Evolutionary conservation across 805 yeast genomes (phyloP).

Genomic region (Yueomyces sinensis): DNA sequence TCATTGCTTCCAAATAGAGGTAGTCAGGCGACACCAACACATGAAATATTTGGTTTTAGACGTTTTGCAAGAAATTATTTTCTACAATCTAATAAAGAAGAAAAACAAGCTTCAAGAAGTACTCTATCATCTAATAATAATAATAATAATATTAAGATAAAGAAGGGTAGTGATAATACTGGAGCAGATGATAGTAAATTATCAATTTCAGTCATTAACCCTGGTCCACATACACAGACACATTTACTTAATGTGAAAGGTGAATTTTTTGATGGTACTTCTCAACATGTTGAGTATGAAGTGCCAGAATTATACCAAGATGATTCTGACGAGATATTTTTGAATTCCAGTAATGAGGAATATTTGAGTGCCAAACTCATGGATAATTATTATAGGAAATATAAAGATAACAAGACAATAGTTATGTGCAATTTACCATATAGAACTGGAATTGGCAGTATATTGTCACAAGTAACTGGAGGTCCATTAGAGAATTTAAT

Average conservation of each 20-base stretch:
- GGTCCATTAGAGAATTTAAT: conserved; percentile 51
- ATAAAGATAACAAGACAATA: conserved; percentile 6
- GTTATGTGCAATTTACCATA: conserved; percentile 29
- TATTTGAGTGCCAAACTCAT: neutral
- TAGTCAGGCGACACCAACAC: too few species aligned
- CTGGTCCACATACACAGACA: neutral
- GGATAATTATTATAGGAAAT: conserved; percentile 1
- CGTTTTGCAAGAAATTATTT: conserved; percentile 16
- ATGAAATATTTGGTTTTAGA: conserved; percentile 19
- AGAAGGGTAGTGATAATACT: neutral
- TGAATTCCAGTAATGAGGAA: too few species aligned
- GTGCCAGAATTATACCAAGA: neutral
- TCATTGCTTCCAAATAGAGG: too few species aligned
- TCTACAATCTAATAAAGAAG: neutral
- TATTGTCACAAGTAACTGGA: conserved; percentile 47
- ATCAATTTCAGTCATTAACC: too few species aligned
- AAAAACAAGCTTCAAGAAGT: neutral
- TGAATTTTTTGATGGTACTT: neutral
- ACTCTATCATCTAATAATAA: too few species aligned
- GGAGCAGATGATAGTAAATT: neutral
- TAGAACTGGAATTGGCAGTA: conserved; percentile 33
- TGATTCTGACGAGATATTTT: neutral
- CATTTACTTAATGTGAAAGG: neutral
- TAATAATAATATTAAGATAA: neutral
- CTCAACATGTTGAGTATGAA: neutral